A percentile compares a stretch with the other conserved stretches of the same genome.
Evolutionary conservation across 2,329 filamentous ascomycete species (phyloP).

Genomic region (Cytospora paraplurivora): DNA sequence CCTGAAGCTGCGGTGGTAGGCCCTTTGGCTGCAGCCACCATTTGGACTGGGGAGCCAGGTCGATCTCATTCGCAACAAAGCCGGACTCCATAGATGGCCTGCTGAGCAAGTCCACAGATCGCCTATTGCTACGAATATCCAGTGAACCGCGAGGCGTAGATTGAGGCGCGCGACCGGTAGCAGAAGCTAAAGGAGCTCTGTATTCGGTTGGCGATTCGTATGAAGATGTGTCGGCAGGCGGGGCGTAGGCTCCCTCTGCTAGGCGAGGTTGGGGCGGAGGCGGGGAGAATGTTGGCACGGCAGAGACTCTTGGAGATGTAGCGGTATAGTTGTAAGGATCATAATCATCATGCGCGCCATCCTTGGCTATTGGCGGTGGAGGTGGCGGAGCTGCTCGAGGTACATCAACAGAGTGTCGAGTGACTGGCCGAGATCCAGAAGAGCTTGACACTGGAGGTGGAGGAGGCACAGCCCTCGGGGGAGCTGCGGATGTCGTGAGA

Average conservation of each 20-base stretch:
- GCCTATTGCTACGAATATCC: slow-evolving; percentile 39
- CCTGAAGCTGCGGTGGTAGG: slow-evolving; percentile 79
- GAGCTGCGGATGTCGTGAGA: slow-evolving; percentile 55
- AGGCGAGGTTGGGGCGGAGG: slow-evolving; percentile 43
- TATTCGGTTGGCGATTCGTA: slow-evolving; percentile 48
- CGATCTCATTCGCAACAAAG: slow-evolving; percentile 85
- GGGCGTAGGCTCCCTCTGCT: slow-evolving; percentile 51
- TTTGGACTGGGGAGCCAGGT: slow-evolving; percentile 70
- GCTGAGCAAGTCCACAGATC: slow-evolving; percentile 70
- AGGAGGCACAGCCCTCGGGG: slow-evolving; percentile 54
- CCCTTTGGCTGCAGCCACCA: slow-evolving; percentile 89
- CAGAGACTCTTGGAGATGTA: slow-evolving; percentile 32
- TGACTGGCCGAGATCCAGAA: slow-evolving; percentile 45
- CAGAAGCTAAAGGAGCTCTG: slow-evolving; percentile 47
- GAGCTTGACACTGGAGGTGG: slow-evolving; percentile 67
- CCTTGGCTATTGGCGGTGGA: slow-evolving; percentile 52
- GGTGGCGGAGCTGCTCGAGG: slow-evolving; percentile 72
- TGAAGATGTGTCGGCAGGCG: slow-evolving; percentile 47
- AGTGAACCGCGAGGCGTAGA: slow-evolving; percentile 42
- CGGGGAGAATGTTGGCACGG: slow-evolving; percentile 37
- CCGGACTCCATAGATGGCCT: slow-evolving; percentile 79
- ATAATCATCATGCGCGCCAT: slow-evolving; percentile 62
- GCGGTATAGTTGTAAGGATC: slow-evolving; percentile 63
- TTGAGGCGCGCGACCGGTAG: slow-evolving; percentile 47
- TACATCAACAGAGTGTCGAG: slow-evolving; percentile 68